Base-by-base conservation (phyloP, 2,329 filamentous ascomycete genomes). In the Arthrobotrys megalospora region DNA sequence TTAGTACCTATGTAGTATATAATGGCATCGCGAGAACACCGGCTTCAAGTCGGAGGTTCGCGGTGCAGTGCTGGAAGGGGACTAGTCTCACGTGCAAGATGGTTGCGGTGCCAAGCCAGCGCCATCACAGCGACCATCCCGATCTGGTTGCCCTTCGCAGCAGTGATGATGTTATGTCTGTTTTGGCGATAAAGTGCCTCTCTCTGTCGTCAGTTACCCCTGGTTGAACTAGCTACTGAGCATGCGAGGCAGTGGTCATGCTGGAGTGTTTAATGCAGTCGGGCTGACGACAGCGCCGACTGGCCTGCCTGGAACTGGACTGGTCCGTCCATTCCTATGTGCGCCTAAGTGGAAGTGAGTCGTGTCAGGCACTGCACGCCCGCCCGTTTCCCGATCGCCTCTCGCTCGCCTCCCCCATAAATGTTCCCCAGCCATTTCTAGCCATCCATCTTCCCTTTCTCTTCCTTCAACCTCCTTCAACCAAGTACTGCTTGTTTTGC, bases 131-230 rank as follows among this genome's bases (percentile, higher is more conserved):
- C 11, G n/a, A 67, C 63, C 64, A 43, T 47, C 64, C 55, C 47
- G 55, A 76, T 64, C 10, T 24, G 72, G 72, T 76, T 76, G 72
- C 72, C 65, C 69, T 69, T 66, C 53, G 72, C 72, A 76, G 72
- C 72, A 28, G n/a, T 50, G 53, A 64, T 60, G 53, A 52, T 75
- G 63, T 67, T 60, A 58, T 73, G 64, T 28, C 24, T 28, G 24
- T 66, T 48, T 45, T 36, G 62, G 24, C 48, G 38, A 45, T 66
- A 36, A 38, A 50, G 32, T 36, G 60, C 41, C 47, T 64, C 14
- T n/a, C 32, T 32, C 41, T 14, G 38, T 65, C 24, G 41, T 52
- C 5, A 28, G 24, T 28, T 28, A 14, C 45, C 41, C 62, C 62
- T 66, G 5, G 45, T 12, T 7, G 41, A 43, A 12, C 12, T n/a